Base-by-base conservation (phyloP, 805 yeast species). In the Aciculoconidium aculeatum region DNA sequence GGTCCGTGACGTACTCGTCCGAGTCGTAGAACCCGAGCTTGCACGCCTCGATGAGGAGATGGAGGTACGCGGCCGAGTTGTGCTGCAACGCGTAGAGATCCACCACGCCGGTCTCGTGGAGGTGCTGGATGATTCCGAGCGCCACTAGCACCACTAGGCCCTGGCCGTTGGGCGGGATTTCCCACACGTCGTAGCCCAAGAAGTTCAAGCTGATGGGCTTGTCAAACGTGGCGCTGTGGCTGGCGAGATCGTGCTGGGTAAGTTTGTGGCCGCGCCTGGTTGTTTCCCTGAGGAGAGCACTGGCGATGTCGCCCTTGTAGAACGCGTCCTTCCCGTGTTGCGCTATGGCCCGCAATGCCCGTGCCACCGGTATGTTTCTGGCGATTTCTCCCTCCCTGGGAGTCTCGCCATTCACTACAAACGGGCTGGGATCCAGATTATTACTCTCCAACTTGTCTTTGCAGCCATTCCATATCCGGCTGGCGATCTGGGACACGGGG, bases 121-220 rank as follows among this genome's bases (percentile, higher is more conserved):
- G 60, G 20, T 72, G 70, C 40, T 66, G 67, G 38, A 83, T 67
- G 24, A 79, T 61, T 0, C 90, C 92, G 28, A 81, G 53, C 0
- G 90, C 77, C 11, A 80, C 56, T 28, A 83, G 58, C 0, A 88
- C 92, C 25, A 83, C 82, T 9, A 83, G 53, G 6, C 94, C 94
- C 31, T 83, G 85, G 4, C 90, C 85, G 51, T 77, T 82, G 9
- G 94, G 94, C 7, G 94, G 92, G 38, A 82, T 76, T 50, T 83
- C 92, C 84, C 88, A 79, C 15, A 83, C 60, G 16, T 63, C 67
- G 27, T 54, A 45, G 7, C 72, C 81, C 26, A 70, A 58, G 32
- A 75, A 65, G 18, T 70, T 66, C 31, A 71, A 51, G 11, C 57
- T 55, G 11, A 82, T 72, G 3, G 94, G 90, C 1, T 77, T 78